These are phyloP conservation scores for Mycena chlorophos DNA, from an alignment of 768 basidiomycete species.

Conservation along the genomic window DNA sequence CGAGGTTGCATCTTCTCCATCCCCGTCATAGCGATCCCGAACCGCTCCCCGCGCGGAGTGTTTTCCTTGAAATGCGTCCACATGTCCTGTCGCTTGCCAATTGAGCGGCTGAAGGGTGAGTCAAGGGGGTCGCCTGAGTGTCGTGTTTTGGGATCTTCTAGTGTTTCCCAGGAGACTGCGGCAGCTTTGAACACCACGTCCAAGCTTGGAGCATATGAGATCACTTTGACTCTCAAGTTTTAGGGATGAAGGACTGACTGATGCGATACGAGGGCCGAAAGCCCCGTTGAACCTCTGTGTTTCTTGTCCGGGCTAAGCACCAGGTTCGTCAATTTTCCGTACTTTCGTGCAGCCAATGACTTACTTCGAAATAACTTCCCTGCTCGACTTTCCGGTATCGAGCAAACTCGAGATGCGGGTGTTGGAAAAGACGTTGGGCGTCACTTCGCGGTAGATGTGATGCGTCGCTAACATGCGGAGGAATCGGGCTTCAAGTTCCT, in stretches of 20 bases:
- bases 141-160: constrained; percentile 30
- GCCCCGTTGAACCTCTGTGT: constrained; percentile 21
- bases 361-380: constrained; percentile 26
- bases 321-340: background rate
- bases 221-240: no score
- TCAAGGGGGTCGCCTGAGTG: constrained; percentile 26
- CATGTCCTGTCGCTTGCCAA: constrained; percentile 21
- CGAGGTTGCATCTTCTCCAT: constrained; percentile 2
- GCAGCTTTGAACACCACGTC: constrained; percentile 34
- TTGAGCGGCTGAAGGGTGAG: constrained; percentile 28
- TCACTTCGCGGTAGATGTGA: constrained; percentile 34
- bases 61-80: constrained; percentile 27
- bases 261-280: constrained; percentile 25
- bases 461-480: constrained; percentile 34
- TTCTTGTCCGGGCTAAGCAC: constrained; percentile 22
- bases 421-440: constrained; percentile 34
- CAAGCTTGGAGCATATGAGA: constrained; percentile 18
- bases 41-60: no score
- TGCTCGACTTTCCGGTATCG: constrained; percentile 29
- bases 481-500: constrained; percentile 31
- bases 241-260: constrained; percentile 8
- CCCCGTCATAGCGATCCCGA: constrained; percentile 11
- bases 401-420: constrained; percentile 35
- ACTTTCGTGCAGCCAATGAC: background rate
- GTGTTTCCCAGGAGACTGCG: constrained; percentile 33